A percentile compares a stretch with the other conserved stretches of the same genome.
Evolutionary conservation across 768 basidiomycete genomes (phyloP).

Genomic region (Hypsizygus marmoreus): DNA sequence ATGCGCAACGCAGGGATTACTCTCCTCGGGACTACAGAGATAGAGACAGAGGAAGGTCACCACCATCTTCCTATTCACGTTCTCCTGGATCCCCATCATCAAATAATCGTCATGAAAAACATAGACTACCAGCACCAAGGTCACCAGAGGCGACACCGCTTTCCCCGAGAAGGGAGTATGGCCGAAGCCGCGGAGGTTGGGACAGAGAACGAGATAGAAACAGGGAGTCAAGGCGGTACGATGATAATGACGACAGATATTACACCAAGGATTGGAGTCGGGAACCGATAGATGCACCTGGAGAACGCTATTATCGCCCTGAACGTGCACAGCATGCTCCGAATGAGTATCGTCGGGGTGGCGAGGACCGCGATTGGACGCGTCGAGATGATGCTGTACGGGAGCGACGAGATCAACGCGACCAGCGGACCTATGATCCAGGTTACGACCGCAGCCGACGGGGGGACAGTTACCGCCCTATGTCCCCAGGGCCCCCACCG

Average conservation of each 20-base stretch:
- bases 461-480: constrained; percentile 21
- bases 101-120: constrained; percentile 35
- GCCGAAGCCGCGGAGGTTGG: constrained; percentile 31
- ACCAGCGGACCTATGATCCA: constrained; percentile 18
- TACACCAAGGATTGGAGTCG: constrained; percentile 16
- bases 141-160: constrained; percentile 37
- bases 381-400: constrained; percentile 29
- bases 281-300: too few relatives aligned
- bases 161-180: constrained; percentile 37
- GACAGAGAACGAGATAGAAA: constrained; percentile 35
- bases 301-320: constrained; percentile 31
- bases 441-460: constrained; percentile 24
- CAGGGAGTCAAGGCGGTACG: constrained; percentile 28
- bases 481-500: constrained; percentile 15
- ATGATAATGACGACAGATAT: constrained; percentile 26
- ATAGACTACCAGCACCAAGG: constrained; percentile 41
- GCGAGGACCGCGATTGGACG: constrained; percentile 36
- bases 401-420: constrained; percentile 12
- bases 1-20: constrained; percentile 23
- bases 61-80: constrained; percentile 30
- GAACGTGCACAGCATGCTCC: constrained; percentile 15
- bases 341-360: constrained; percentile 22
- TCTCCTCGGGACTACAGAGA: constrained; percentile 28
- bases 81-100: constrained; percentile 42
- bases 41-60: constrained; percentile 25